phyloP scores from a whole-genome alignment of 176 grass and related monocot species.

The Carex pumila region DNA sequence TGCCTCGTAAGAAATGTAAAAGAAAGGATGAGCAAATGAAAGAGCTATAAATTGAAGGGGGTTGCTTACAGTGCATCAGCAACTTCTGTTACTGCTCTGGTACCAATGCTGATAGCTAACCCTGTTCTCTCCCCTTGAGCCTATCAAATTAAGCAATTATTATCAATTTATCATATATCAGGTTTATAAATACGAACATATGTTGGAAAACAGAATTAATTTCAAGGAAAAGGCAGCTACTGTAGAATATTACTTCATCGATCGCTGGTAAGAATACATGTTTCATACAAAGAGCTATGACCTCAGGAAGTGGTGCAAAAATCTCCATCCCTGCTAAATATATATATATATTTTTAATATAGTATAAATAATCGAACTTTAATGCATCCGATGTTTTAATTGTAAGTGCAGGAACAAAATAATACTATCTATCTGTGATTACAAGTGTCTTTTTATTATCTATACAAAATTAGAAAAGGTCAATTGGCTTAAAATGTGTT shows the following conservation, averaged over 20 bases:
- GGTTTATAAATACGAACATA: neutral
- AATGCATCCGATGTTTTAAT: neutral
- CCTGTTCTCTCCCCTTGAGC: constrained; percentile 37
- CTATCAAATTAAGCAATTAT: constrained; percentile 1
- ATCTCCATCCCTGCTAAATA: constrained; percentile 43
- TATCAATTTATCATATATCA: neutral
- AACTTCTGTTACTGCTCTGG: neutral
- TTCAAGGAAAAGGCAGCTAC: too few relatives aligned
- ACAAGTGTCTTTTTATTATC: neutral
- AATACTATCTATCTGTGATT: constrained; percentile 27
- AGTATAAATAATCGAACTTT: neutral
- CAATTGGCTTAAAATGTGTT: neutral
- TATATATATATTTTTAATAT: too few relatives aligned
- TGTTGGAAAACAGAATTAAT: neutral
- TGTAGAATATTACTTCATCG: constrained; percentile 21
- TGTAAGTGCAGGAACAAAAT: neutral
- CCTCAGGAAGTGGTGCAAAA: constrained; percentile 35
- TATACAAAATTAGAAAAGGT: neutral
- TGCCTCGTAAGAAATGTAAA: neutral
- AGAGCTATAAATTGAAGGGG: neutral
- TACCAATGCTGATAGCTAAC: neutral
- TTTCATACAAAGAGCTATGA: neutral
- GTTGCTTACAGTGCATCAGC: neutral
- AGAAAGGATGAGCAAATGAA: neutral
- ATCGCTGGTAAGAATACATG: constrained; percentile 25